Percentiles rank a stretch among this genome's conserved stretches.
Evolutionary conservation across 2,329 filamentous ascomycete genomes (phyloP).

Genomic region (Neonectria ditissima): DNA sequence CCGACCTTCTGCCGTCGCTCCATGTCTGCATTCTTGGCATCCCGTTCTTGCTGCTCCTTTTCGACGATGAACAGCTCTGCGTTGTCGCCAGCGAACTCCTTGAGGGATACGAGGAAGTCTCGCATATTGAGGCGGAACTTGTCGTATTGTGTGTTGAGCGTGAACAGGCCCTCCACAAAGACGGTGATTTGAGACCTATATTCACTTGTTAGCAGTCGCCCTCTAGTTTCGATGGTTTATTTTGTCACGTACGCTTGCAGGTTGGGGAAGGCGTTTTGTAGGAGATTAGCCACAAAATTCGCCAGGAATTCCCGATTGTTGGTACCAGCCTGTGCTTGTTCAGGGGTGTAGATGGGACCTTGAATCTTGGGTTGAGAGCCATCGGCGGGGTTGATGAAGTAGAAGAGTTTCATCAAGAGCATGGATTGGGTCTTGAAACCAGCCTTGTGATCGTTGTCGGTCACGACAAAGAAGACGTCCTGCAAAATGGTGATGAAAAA

Average conservation of each 20-base stretch:
- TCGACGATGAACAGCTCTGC: slow-evolving; percentile 93
- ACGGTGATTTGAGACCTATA: slow-evolving; percentile 83
- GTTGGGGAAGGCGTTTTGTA: slow-evolving; percentile 94
- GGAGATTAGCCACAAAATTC: slow-evolving; percentile 85
- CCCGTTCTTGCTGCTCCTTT: slow-evolving; percentile 89
- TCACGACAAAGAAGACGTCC: slow-evolving; percentile 98
- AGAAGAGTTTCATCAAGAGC: slow-evolving; percentile 94
- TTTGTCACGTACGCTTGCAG: slow-evolving; percentile 78
- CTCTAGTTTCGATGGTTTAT: neutral
- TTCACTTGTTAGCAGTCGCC: slow-evolving; percentile 49
- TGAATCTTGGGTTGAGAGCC: slow-evolving; percentile 83
- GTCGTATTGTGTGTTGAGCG: slow-evolving; percentile 87
- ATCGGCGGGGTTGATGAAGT: slow-evolving; percentile 84
- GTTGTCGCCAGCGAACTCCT: slow-evolving; percentile 97
- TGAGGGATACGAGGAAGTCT: slow-evolving; percentile 96
- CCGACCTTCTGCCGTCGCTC: slow-evolving; percentile 95
- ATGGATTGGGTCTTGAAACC: slow-evolving; percentile 98
- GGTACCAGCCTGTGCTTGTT: slow-evolving; percentile 85
- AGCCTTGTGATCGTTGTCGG: slow-evolving; percentile 97
- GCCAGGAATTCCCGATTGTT: slow-evolving; percentile 91
- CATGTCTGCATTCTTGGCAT: slow-evolving; percentile 88
- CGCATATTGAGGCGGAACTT: slow-evolving; percentile 96
- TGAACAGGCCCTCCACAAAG: slow-evolving; percentile 92
- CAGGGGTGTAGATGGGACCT: slow-evolving; percentile 87
- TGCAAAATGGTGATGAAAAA: slow-evolving; percentile 97